Evolutionary conservation across 306 rosid species (phyloP), one percentile per base, ranked within the genome.

Genomic region (Begonia masoniana): DNA sequence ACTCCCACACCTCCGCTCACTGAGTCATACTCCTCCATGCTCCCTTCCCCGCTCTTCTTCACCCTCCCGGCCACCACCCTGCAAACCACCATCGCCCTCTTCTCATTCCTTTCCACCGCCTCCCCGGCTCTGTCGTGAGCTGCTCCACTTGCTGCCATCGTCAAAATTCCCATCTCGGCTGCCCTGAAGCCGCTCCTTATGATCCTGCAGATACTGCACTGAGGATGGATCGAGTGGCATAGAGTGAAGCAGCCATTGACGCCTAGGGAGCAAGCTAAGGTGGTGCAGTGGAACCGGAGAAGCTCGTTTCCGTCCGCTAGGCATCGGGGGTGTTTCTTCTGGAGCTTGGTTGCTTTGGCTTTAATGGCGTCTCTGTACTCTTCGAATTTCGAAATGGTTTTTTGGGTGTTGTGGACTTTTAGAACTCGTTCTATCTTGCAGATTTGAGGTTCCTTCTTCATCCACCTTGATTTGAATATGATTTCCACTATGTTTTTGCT

Each of bases 401-500:
- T 91, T 36, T 84, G 88, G 10, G 87, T 83, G 75, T 74, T 91
- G 58, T 86, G 93, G 64, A 91, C 94, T 62, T 91, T 91, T 5
- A 91, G 92, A 53, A 91, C 81, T 39, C 99, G 77, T 43, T 86
- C 92, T 50, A 91, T 91, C 69, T 83, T 77, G 82, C 96, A 91
- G 42, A 91, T 73, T 15, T 95, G 97, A 5, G 86, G 50, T 64
- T 91, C 75, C 58, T 86, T 86, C 72, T 83, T 86, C 39, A 91
- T 78, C 99, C 99, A 91, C 78, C 99, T 91, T 0, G 99, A 91
- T 36, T 91, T 96, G 71, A 91, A 91, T 76, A 91, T 91, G 43
- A 91, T 91, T 48, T 91, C 96, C 55, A 91, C 99, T 75, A 91
- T 86, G 82, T 91, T 91, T 79, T 83, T 91, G 99, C 99, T 91